phyloP scores from a whole-genome alignment of 2,329 filamentous ascomycete species.

The Geosmithia flava region DNA sequence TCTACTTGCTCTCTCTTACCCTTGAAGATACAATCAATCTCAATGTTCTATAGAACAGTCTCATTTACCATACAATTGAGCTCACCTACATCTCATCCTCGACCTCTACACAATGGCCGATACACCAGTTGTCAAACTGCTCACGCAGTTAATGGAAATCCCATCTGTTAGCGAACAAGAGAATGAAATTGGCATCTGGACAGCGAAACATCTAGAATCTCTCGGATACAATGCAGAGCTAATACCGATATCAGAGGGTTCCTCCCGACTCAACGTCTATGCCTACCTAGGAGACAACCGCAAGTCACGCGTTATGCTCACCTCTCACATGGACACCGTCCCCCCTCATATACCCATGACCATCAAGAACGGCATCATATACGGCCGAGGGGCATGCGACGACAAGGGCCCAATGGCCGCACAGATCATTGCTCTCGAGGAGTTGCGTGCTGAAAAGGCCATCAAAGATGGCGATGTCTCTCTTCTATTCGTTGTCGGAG shows the following conservation, averaged over 20 bases:
- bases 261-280: constrained; percentile 51
- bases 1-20: too few relatives aligned
- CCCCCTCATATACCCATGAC: constrained; percentile 56
- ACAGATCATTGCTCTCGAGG: constrained; percentile 41
- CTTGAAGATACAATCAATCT: too few relatives aligned
- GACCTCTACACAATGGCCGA: constrained; percentile 2
- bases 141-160: constrained; percentile 7
- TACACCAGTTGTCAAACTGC: constrained; percentile 6
- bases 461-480: constrained; percentile 24
- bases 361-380: constrained; percentile 27
- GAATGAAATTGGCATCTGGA: constrained; percentile 48
- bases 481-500: constrained; percentile 47
- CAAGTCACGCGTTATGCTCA: constrained; percentile 44
- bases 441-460: constrained; percentile 3
- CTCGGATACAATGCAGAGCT: constrained; percentile 22
- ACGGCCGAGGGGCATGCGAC: constrained; percentile 57
- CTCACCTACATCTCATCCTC: too few relatives aligned
- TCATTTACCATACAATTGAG: too few relatives aligned
- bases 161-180: constrained; percentile 26
- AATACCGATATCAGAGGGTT: constrained; percentile 8
- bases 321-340: constrained; percentile 65
- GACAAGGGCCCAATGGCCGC: constrained; percentile 42
- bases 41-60: too few relatives aligned
- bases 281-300: constrained; percentile 41
- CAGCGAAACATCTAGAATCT: constrained; percentile 46